Percentiles rank a stretch among this genome's conserved stretches.
Conservation (phyloP, 768 basidiomycete genomes). For the Amanita muscaria region DNA sequence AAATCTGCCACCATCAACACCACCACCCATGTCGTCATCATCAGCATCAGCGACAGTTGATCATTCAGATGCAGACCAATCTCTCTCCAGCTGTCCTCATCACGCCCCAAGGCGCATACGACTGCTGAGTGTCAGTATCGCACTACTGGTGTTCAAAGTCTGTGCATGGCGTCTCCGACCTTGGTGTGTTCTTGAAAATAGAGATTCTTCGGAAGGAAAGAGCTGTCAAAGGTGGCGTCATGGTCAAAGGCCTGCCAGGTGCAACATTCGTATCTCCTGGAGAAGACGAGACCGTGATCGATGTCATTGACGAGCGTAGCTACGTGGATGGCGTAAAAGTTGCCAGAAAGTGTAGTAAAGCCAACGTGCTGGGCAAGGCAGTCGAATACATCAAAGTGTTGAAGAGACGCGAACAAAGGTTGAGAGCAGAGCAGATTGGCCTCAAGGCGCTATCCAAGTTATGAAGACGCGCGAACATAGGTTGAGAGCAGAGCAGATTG, state of each 20-base stretch:
- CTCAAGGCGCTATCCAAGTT: conserved; percentile 64
- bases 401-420: conserved; percentile 65
- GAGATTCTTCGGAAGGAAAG: conserved; percentile 36
- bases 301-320: conserved; percentile 72
- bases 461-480: too few relatives aligned
- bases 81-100: conserved; percentile 8
- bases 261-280: conserved; percentile 20
- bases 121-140: conserved; percentile 85
- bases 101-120: conserved; percentile 79
- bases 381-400: conserved; percentile 88
- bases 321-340: conserved; percentile 91
- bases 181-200: conserved; percentile 68
- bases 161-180: conserved; percentile 76
- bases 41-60: neutral
- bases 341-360: conserved; percentile 85
- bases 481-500: conserved; percentile 66
- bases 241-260: conserved; percentile 25
- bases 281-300: conserved; percentile 31
- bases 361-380: conserved; percentile 83
- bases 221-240: conserved; percentile 31
- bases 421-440: conserved; percentile 70
- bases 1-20: conserved; percentile 23
- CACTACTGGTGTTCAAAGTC: conserved; percentile 75
- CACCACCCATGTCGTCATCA: neutral
- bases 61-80: neutral